Evolutionary conservation across 345 rosid species (phyloP).

Genomic region (Bruguiera sexangula): DNA sequence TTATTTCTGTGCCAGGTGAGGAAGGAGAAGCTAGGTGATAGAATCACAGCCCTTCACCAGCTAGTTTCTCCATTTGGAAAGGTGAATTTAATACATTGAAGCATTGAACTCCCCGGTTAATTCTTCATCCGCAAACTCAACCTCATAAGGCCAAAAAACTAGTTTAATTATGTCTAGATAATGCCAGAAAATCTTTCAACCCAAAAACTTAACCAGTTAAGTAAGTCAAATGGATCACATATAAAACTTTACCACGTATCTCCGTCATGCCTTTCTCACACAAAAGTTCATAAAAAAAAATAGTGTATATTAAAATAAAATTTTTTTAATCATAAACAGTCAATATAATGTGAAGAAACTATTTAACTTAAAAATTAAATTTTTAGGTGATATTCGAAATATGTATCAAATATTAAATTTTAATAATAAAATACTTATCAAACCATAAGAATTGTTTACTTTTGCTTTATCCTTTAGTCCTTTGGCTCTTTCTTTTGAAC

Average conservation of each 20-base stretch:
- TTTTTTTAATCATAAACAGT: too few species aligned
- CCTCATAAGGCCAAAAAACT: neutral
- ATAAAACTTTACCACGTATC: too few species aligned
- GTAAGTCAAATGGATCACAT: too few species aligned
- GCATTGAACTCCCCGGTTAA: neutral
- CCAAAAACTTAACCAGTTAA: too few species aligned
- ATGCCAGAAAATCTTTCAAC: too few species aligned
- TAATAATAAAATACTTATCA: too few species aligned
- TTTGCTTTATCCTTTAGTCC: slow-evolving; percentile 5
- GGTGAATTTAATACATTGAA: slow-evolving; percentile 33
- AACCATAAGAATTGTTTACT: neutral
- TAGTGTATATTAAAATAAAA: too few species aligned
- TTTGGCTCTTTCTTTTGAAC: slow-evolving; percentile 20
- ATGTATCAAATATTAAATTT: too few species aligned
- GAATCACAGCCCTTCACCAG: slow-evolving; percentile 91
- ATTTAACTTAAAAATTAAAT: too few species aligned
- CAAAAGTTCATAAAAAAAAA: slow-evolving; percentile 13
- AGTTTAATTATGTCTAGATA: too few species aligned
- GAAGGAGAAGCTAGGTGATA: slow-evolving; percentile 86
- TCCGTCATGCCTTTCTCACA: neutral
- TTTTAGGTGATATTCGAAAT: too few species aligned
- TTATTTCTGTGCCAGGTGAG: slow-evolving; percentile 48
- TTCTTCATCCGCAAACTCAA: neutral
- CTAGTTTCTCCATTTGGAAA: slow-evolving; percentile 97
- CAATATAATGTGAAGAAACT: too few species aligned